Percentiles rank a stretch among this genome's conserved stretches.
Conservation (phyloP, 148 eudicot species). For the Chenopodium suecicum region DNA sequence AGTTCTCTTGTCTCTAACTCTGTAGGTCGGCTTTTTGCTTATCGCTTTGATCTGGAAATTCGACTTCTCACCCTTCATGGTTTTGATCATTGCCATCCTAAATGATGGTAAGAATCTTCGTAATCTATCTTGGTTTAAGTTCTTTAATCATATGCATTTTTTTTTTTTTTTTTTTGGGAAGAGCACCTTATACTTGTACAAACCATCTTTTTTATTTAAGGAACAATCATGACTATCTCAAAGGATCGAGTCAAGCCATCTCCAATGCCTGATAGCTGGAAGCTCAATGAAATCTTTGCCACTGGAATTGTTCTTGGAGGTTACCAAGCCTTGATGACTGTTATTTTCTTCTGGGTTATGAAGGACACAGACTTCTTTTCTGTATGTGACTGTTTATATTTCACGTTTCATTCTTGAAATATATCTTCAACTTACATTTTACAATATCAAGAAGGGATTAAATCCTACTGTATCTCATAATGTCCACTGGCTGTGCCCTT, state of each 20-base stretch:
- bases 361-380: slow-evolving; percentile 75
- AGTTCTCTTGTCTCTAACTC: background rate
- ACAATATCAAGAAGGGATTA: background rate
- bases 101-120: slow-evolving; percentile 66
- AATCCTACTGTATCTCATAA: background rate
- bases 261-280: slow-evolving; percentile 96
- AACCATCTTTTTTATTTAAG: slow-evolving; percentile 29
- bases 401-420: background rate
- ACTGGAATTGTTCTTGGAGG: slow-evolving; percentile 92
- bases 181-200: no score
- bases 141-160: background rate
- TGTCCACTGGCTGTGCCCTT: background rate
- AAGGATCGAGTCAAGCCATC: slow-evolving; percentile 97
- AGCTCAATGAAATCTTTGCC: slow-evolving; percentile 85
- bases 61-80: slow-evolving; percentile 99
- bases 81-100: slow-evolving; percentile 90
- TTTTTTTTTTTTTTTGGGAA: no score
- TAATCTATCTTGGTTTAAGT: background rate
- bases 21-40: slow-evolving; percentile 88
- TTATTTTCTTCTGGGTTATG: slow-evolving; percentile 84
- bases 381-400: slow-evolving; percentile 33
- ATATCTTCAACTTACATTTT: background rate
- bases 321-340: slow-evolving; percentile 85
- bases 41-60: slow-evolving; percentile 94
- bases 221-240: slow-evolving; percentile 96